Evolutionary conservation across 805 yeast genomes (phyloP).

Genomic region (Yarrowia bubula): DNA sequence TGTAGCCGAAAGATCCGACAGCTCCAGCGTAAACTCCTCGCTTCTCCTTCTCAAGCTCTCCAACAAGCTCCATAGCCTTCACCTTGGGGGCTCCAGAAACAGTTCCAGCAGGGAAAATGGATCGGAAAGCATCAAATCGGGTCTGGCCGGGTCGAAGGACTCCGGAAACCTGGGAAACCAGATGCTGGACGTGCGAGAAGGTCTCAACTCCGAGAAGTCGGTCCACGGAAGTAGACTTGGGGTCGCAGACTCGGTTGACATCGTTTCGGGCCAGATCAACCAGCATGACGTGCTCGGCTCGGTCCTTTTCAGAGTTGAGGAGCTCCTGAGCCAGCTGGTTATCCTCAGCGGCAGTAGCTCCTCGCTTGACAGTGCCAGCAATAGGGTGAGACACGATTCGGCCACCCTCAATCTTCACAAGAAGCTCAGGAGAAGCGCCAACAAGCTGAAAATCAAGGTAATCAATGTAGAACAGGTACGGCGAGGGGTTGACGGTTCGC

Average conservation of each 20-base stretch:
- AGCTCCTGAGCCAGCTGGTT: constrained; percentile 74
- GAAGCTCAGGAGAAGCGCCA: constrained; percentile 95
- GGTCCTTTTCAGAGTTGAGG: constrained; percentile 76
- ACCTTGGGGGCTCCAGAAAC: constrained; percentile 99
- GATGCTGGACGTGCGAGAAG: constrained; percentile 95
- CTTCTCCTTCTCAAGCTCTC: constrained; percentile 84
- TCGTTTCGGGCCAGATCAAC: constrained; percentile 98
- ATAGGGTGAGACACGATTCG: constrained; percentile 92
- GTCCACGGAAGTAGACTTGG: constrained; percentile 80
- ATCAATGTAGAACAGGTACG: constrained; percentile 92
- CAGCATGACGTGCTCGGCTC: constrained; percentile 98
- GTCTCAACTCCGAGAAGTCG: constrained; percentile 85
- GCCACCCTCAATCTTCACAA: constrained; percentile 79
- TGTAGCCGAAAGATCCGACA: constrained; percentile 97
- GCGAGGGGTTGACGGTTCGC: constrained; percentile 95
- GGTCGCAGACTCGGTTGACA: constrained; percentile 90
- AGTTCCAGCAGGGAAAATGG: constrained; percentile 98
- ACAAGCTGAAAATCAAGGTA: constrained; percentile 88
- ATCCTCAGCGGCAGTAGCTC: constrained; percentile 88
- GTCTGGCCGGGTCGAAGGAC: constrained; percentile 78
- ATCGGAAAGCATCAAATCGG: constrained; percentile 94
- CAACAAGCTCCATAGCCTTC: constrained; percentile 91
- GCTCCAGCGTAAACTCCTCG: constrained; percentile 99
- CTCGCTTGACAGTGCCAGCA: constrained; percentile 94
- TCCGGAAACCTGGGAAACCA: constrained; percentile 93